Evolutionary conservation across 371 early-diverging fungal genomes (phyloP).

Genomic region (Zychaea mexicana): DNA sequence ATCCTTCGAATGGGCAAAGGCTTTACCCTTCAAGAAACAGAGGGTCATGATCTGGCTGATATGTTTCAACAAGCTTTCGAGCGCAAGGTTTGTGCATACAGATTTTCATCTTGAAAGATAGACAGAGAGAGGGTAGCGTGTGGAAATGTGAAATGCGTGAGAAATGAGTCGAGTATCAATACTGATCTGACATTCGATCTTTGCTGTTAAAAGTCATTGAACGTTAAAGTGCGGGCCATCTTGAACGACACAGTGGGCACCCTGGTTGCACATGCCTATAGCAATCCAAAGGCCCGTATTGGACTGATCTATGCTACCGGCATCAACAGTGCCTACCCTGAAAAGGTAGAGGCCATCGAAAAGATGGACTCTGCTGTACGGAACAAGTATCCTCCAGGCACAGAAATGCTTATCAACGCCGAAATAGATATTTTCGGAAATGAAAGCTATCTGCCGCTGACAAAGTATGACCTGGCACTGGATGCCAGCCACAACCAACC

Average conservation of each 20-base stretch:
- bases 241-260: slow-evolving; percentile 95
- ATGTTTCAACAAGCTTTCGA: slow-evolving; percentile 77
- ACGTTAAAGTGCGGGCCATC: slow-evolving; percentile 76
- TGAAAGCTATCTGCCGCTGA: slow-evolving; percentile 74
- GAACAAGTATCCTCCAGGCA: slow-evolving; percentile 37
- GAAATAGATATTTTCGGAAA: slow-evolving; percentile 82
- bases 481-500: slow-evolving; percentile 75
- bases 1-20: slow-evolving; percentile 93
- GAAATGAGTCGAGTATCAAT: background rate
- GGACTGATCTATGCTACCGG: slow-evolving; percentile 94
- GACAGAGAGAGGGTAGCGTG: background rate
- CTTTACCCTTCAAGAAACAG: slow-evolving; percentile 73
- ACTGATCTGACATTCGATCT: background rate
- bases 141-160: background rate
- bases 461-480: slow-evolving; percentile 74
- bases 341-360: slow-evolving; percentile 66
- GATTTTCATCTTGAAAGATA: background rate
- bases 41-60: slow-evolving; percentile 81
- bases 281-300: slow-evolving; percentile 73
- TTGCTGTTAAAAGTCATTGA: slow-evolving; percentile 37
- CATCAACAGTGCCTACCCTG: slow-evolving; percentile 90
- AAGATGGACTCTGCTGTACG: slow-evolving; percentile 52
- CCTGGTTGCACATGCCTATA: slow-evolving; percentile 82
- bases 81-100: slow-evolving; percentile 66
- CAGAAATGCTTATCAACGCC: slow-evolving; percentile 85